These are phyloP conservation scores for Lachnellula occidentalis DNA, from an alignment of 2,329 filamentous ascomycete genomes.

Conservation along the genomic window DNA sequence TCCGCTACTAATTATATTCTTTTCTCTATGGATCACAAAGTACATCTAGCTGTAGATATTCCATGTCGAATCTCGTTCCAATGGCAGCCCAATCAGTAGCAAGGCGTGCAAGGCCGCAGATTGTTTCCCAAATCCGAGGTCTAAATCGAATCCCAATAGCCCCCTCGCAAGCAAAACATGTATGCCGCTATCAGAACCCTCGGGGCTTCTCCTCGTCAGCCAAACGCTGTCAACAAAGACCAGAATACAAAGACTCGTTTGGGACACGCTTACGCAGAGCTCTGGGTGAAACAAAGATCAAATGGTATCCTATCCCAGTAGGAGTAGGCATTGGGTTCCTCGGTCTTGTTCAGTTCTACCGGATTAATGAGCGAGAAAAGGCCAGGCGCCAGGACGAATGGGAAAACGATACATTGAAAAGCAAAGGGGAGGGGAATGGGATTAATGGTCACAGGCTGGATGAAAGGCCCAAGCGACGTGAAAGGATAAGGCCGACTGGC, in stretches of 20 bases:
- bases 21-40: slow-evolving; percentile 5
- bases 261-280: slow-evolving; percentile 47
- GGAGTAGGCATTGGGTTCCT: slow-evolving; percentile 63
- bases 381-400: slow-evolving; percentile 33
- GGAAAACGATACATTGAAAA: slow-evolving; percentile 32
- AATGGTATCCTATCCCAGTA: slow-evolving; percentile 69
- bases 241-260: slow-evolving; percentile 29
- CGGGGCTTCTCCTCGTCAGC: slow-evolving; percentile 27
- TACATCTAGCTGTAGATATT: neutral
- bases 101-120: slow-evolving; percentile 10
- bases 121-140: slow-evolving; percentile 5
- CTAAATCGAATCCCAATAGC: slow-evolving; percentile 6
- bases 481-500: slow-evolving; percentile 58
- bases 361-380: slow-evolving; percentile 47
- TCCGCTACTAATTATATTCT: neutral
- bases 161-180: slow-evolving; percentile 9
- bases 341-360: slow-evolving; percentile 59
- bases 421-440: slow-evolving; percentile 26
- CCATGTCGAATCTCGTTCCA: neutral
- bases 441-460: slow-evolving; percentile 35
- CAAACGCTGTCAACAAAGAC: slow-evolving; percentile 18
- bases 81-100: slow-evolving; percentile 7
- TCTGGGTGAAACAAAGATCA: slow-evolving; percentile 56
- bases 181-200: slow-evolving; percentile 17
- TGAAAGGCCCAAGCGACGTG: slow-evolving; percentile 40